Conservation (phyloP, 2,329 filamentous ascomycete genomes). For the Diplodia corticola region DNA sequence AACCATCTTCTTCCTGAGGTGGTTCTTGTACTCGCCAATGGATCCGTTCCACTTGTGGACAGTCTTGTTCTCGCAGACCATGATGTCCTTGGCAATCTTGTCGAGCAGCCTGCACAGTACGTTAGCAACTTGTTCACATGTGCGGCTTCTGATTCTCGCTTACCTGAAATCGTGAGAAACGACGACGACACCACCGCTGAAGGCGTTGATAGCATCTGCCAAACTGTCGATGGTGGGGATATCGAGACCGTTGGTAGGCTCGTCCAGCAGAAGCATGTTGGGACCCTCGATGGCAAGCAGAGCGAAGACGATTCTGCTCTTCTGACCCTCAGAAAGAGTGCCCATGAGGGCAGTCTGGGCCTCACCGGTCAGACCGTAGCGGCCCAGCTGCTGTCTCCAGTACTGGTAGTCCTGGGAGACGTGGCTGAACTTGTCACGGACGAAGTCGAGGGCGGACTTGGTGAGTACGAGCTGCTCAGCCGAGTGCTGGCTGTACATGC, state of each 20-base stretch:
- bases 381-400: constrained; percentile 96
- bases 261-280: constrained; percentile 97
- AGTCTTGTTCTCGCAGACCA: constrained; percentile 98
- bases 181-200: constrained; percentile 93
- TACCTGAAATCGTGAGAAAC: constrained; percentile 99
- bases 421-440: constrained; percentile 86
- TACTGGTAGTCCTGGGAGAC: constrained; percentile 98
- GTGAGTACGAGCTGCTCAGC: constrained; percentile 97
- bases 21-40: constrained; percentile 96
- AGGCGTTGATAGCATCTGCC: constrained; percentile 96
- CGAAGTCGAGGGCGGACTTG: constrained; percentile 96
- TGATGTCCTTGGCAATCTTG: constrained; percentile 99
- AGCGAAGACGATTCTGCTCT: constrained; percentile 97
- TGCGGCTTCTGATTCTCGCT: constrained; percentile 33
- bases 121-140: constrained; percentile 36
- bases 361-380: constrained; percentile 90
- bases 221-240: constrained; percentile 97
- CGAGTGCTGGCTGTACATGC: constrained; percentile 97
- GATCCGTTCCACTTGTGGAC: constrained; percentile 84
- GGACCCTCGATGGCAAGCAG: constrained; percentile 91
- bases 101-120: constrained; percentile 77
- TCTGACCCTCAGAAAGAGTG: constrained; percentile 95
- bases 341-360: constrained; percentile 97
- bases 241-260: constrained; percentile 99
- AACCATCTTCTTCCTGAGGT: constrained; percentile 99